A percentile compares a stretch with the other conserved stretches of the same genome.
These are phyloP conservation scores for Graphilbum ipis-grandicollis DNA, from an alignment of 2,329 filamentous ascomycete species.

Conservation along the genomic window DNA sequence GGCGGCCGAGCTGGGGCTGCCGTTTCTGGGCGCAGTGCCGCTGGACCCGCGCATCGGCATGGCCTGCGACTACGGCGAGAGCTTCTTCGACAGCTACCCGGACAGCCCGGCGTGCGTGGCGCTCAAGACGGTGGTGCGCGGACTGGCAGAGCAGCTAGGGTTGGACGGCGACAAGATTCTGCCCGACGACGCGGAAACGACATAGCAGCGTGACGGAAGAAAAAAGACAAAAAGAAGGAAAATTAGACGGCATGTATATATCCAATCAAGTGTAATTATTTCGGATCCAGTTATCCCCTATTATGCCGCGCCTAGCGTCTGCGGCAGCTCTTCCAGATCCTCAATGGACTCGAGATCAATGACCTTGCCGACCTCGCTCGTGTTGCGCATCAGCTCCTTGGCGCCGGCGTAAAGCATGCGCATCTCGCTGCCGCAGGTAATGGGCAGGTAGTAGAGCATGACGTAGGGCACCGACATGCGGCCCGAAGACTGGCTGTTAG, in stretches of 20 bases:
- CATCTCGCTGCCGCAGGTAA: constrained; percentile 71
- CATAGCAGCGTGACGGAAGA: no score
- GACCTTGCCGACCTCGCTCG: constrained; percentile 73
- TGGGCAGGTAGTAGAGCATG: constrained; percentile 84
- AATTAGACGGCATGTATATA: background rate
- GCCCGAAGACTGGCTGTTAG: constrained; percentile 47
- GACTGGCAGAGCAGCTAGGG: constrained; percentile 48
- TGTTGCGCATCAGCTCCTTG: constrained; percentile 89
- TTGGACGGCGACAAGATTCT: constrained; percentile 38
- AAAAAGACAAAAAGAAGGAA: background rate
- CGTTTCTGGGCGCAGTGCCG: constrained; percentile 78
- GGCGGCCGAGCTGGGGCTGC: constrained; percentile 72
- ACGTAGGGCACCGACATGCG: constrained; percentile 83
- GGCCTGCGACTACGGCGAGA: constrained; percentile 95
- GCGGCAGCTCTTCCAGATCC: constrained; percentile 67
- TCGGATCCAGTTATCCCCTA: no score
- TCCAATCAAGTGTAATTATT: no score
- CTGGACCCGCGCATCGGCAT: constrained; percentile 88
- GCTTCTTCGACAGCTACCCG: constrained; percentile 84
- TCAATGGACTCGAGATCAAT: constrained; percentile 71
- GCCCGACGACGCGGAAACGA: constrained; percentile 18
- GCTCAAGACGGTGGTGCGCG: constrained; percentile 62
- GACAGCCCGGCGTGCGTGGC: constrained; percentile 82
- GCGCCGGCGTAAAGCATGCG: constrained; percentile 93
- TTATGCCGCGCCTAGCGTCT: constrained; percentile 29